Evolutionary conservation across 495 filamentous ascomycete species (phyloP).

Genomic region (Aspergillus homomorphus): DNA sequence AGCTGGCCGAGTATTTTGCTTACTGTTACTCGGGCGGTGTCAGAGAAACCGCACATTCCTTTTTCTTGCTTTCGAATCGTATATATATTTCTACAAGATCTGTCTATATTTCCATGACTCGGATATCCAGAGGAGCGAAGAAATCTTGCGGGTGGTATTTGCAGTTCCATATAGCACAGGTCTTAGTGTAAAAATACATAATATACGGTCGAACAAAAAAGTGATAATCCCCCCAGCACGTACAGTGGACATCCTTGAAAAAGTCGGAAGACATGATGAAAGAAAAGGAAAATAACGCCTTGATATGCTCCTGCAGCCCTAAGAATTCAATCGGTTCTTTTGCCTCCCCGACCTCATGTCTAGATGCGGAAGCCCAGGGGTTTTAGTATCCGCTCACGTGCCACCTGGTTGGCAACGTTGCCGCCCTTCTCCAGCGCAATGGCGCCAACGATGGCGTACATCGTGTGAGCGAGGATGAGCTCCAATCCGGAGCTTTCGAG

Average conservation of each 20-base stretch:
- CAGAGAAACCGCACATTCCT: slow-evolving; percentile 77
- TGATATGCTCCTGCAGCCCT: slow-evolving; percentile 40
- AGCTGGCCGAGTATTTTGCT: slow-evolving; percentile 75
- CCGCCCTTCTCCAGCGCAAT: slow-evolving; percentile 82
- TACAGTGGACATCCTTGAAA: slow-evolving; percentile 20
- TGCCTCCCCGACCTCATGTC: slow-evolving; percentile 21
- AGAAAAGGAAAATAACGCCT: slow-evolving; percentile 29
- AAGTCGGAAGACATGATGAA: slow-evolving; percentile 25
- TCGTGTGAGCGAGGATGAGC: slow-evolving; percentile 65
- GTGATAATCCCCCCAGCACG: slow-evolving; percentile 16
- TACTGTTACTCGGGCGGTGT: slow-evolving; percentile 79
- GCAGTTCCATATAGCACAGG: slow-evolving; percentile 17
- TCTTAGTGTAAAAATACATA: slow-evolving; percentile 23
- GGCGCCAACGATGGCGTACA: slow-evolving; percentile 86
- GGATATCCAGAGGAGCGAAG: not conserved
- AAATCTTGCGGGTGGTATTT: slow-evolving; percentile 19
- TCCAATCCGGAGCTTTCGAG: slow-evolving; percentile 67
- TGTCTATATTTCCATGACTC: not conserved
- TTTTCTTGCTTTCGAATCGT: slow-evolving; percentile 1
- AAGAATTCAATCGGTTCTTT: slow-evolving; percentile 8
- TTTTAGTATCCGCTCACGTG: slow-evolving; percentile 71
- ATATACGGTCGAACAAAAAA: slow-evolving; percentile 18
- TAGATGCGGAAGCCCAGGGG: slow-evolving; percentile 44
- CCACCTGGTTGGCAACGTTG: slow-evolving; percentile 68
- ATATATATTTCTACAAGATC: slow-evolving; percentile 7